Evolutionary conservation across 2,329 filamentous ascomycete species (phyloP).

Genomic region (Myriosclerotinia scirpicola): DNA sequence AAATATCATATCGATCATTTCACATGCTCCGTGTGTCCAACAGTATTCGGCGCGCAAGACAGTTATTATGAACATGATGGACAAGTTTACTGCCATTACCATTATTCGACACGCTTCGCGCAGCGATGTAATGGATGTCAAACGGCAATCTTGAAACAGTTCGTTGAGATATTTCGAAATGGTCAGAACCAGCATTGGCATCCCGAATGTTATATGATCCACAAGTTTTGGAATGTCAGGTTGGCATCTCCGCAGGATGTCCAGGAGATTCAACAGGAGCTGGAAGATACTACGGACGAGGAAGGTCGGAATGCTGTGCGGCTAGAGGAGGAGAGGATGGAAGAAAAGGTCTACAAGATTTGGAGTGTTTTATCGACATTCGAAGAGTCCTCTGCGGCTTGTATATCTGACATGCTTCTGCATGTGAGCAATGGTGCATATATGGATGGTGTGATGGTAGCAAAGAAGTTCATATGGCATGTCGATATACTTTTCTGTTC

Average conservation of each 20-base stretch:
- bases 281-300: slow-evolving; percentile 58
- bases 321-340: slow-evolving; percentile 87
- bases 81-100: slow-evolving; percentile 96
- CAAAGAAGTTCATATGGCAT: slow-evolving; percentile 94
- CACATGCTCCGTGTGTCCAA: slow-evolving; percentile 94
- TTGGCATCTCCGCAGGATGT: slow-evolving; percentile 51
- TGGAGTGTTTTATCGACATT: slow-evolving; percentile 98
- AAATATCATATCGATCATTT: slow-evolving; percentile 99
- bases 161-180: slow-evolving; percentile 97
- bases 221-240: slow-evolving; percentile 99
- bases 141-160: slow-evolving; percentile 96
- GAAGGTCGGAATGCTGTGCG: slow-evolving; percentile 75
- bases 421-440: slow-evolving; percentile 98
- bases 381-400: slow-evolving; percentile 95
- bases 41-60: slow-evolving; percentile 96
- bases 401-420: slow-evolving; percentile 97
- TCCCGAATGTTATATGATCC: slow-evolving; percentile 99
- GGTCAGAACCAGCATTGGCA: slow-evolving; percentile 99
- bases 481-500: slow-evolving; percentile 90
- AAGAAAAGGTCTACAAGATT: slow-evolving; percentile 96
- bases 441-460: slow-evolving; percentile 89
- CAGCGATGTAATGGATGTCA: slow-evolving; percentile 96
- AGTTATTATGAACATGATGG: slow-evolving; percentile 99
- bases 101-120: slow-evolving; percentile 96
- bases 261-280: slow-evolving; percentile 45